Evolutionary conservation across 306 rosid genomes (phyloP), one percentile per base, ranked within the genome.

Genomic region (Mucuna pruriens): DNA sequence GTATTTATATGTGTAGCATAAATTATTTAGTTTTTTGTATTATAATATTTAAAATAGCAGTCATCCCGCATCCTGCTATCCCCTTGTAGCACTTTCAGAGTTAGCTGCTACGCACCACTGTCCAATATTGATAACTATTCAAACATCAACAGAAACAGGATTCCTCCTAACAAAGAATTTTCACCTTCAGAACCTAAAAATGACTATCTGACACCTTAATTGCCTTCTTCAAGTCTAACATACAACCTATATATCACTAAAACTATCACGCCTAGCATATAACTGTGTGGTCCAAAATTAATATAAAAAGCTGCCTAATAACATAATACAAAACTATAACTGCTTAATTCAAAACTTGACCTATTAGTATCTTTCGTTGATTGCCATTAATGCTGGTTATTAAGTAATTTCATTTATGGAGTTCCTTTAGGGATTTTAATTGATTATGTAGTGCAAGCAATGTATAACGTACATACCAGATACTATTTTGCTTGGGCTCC

Each of bases 401-500:
- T 61, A 62, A 45, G 61, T 58, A 67, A 38, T 15, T 67, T 68
- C 44, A 25, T 65, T 23, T 65, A 46, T 33, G 52, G 46, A 51
- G 48, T 69, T 49, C 38, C 66, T 58, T 69, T 17, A 11, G 42
- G 63, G 31, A 51, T 46, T 67, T n/a, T 68, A 34, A 40, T 33
- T 39, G 44, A 44, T 62, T 72, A 29, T 29, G 75, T 15, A 16
- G 15, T 33, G 31, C 71, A 31, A 49, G 64, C 61, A 48, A 31
- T 60, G 3, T 46, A 46, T 33, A 6, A 5, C 4, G 9, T 19
- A 33, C 23, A 33, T 57, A 31, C 72, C 29, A 20, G 16, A 61
- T 62, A 8, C 33, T 20, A 4, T 23, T 36, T 25, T 71, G 72
- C 16, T 51, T 20, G 19, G 40, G 40, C 52, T 34, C 25, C 39